These are phyloP conservation scores for Jimgerdemannia flammicorona DNA, from an alignment of 192 early-diverging fungal genomes.

Conservation along the genomic window DNA sequence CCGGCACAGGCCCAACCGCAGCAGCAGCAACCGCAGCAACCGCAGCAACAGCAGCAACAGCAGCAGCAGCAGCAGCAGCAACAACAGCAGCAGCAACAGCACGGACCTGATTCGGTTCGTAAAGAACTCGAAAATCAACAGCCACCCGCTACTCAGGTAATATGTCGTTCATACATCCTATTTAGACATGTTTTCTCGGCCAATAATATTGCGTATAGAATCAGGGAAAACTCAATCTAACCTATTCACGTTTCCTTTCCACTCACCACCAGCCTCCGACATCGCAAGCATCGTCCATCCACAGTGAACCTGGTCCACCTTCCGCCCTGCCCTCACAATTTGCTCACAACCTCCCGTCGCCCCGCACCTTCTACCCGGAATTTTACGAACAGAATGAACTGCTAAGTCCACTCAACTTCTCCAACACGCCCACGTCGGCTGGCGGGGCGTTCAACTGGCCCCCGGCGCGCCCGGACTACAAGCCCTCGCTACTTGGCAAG, in stretches of 20 bases:
- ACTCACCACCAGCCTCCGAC: not conserved
- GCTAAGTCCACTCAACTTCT: conserved; percentile 76
- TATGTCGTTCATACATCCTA: not conserved
- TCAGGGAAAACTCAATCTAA: too few species aligned
- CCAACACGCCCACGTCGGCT: conserved; percentile 65
- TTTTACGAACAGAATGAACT: conserved; percentile 69
- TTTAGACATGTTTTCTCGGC: too few species aligned
- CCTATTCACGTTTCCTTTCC: not conserved
- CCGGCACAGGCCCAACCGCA: too few species aligned
- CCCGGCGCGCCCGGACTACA: not conserved
- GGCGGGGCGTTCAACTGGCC: conserved; percentile 78
- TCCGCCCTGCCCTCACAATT: conserved; percentile 67
- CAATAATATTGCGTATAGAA: too few species aligned
- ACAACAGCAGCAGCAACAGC: not conserved
- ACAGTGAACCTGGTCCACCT: conserved; percentile 55
- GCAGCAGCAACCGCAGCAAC: conserved; percentile 14
- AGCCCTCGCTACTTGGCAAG: too few species aligned
- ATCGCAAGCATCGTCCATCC: conserved; percentile 9
- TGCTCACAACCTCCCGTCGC: conserved; percentile 70
- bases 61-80: conserved; percentile 15
- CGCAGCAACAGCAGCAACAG: conserved; percentile 21
- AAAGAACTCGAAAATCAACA: conserved; percentile 12
- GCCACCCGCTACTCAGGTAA: not conserved
- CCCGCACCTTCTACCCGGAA: conserved; percentile 71
- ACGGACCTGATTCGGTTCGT: not conserved